Base-by-base conservation (phyloP, 257 asterid genomes). In the Solanum peruvianum region DNA sequence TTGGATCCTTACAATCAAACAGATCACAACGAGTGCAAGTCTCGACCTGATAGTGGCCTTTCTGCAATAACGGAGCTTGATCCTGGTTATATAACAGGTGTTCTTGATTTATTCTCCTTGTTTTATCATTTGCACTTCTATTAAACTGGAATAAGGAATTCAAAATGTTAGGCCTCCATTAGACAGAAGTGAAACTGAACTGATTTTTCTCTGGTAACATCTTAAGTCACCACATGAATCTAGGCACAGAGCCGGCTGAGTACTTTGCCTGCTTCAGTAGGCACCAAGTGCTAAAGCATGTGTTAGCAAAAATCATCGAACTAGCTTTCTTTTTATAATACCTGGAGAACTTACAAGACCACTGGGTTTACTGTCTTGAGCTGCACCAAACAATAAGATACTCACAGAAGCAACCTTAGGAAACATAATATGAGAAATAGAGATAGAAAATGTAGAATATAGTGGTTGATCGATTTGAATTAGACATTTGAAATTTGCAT, bases 11-110 rank as follows among this genome's bases (percentile, higher is more conserved):
- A 93, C 92, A 95, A 94, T 94, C 99, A 97, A 90, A 95, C 98
- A 25, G 99, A 97, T 93, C 98, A 95, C 86, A 95, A 96, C 4
- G 95, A 95, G 89, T 97, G 99, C 98, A 97, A 94, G 92, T 97
- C 99, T 16, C 98, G 99, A 42, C 99, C 99, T 41, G 99, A 97
- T 85, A 94, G 98, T 67, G 99, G 98, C 86, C 98, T 97, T 90
- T 97, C 99, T 89, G 99, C 99, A 85, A 97, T 97, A 70, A 94
- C 99, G 5, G 99, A 97, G 95, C 97, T 97, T 86, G 98, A 96
- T 92, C 99, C 99, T 66, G 99, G 99, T 86, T 95, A 94, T 87
- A 95, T 97, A 45, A 97, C 99, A 70, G 99, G 99, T 95, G 91
- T 37, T 67, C 20, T 39, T 72, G 44, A 37, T 35, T 58, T 73